Evolutionary conservation across 192 early-diverging fungal genomes (phyloP).

Genomic region (Entomortierella parvispora): DNA sequence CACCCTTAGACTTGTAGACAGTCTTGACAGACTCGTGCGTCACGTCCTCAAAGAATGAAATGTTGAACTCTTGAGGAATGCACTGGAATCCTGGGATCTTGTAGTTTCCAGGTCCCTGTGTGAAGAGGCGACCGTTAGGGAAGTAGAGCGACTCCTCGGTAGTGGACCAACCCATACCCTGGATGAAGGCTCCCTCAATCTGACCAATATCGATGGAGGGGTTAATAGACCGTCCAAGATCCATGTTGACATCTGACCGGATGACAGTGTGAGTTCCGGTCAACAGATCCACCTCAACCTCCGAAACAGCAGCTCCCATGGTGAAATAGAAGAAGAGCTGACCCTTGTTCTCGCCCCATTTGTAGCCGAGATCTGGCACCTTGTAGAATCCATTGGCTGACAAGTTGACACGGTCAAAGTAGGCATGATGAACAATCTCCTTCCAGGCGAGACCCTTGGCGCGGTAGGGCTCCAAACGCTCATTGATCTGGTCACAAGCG

Average conservation of each 20-base stretch:
- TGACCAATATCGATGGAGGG: slow-evolving; percentile 90
- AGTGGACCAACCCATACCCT: slow-evolving; percentile 88
- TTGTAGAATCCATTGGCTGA: slow-evolving; percentile 88
- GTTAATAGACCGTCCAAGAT: slow-evolving; percentile 86
- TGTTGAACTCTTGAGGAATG: slow-evolving; percentile 84
- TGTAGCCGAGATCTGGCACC: slow-evolving; percentile 80
- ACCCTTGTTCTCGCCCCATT: slow-evolving; percentile 78
- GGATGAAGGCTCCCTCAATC: slow-evolving; percentile 89
- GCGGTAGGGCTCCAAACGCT: slow-evolving; percentile 77
- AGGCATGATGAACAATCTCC: slow-evolving; percentile 69
- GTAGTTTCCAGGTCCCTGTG: slow-evolving; percentile 87
- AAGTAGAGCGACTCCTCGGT: slow-evolving; percentile 84
- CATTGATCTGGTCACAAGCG: slow-evolving; percentile 78
- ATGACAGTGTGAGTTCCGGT: slow-evolving; percentile 82
- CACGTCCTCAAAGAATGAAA: slow-evolving; percentile 68
- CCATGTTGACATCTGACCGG: slow-evolving; percentile 85
- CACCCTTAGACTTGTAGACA: slow-evolving; percentile 84
- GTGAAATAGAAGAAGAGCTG: slow-evolving; percentile 86
- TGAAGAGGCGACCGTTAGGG: slow-evolving; percentile 81
- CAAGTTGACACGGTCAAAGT: slow-evolving; percentile 82
- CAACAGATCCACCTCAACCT: slow-evolving; percentile 88
- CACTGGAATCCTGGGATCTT: slow-evolving; percentile 85
- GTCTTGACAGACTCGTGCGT: slow-evolving; percentile 70
- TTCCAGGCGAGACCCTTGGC: slow-evolving; percentile 62
- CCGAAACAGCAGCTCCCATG: slow-evolving; percentile 80